Evolutionary conservation across 1,284 basidiomycete genomes (phyloP).

Genomic region (Gymnopus androsaceus): DNA sequence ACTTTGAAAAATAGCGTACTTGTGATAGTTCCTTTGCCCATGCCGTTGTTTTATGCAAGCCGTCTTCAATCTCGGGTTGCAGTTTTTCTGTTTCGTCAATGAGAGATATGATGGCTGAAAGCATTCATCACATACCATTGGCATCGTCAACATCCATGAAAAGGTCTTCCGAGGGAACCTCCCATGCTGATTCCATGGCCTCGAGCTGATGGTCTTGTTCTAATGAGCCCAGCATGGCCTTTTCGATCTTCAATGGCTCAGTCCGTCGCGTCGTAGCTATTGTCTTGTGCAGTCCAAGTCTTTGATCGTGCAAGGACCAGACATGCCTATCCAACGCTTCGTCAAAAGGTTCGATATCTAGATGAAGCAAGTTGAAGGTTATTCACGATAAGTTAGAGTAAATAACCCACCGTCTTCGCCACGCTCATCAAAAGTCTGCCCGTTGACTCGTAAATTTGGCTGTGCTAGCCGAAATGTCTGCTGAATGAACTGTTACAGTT

Average conservation of each 20-base stretch:
- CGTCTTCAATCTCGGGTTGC: neutral
- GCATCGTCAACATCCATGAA: neutral
- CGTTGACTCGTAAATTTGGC: conserved; percentile 10
- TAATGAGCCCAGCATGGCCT: neutral
- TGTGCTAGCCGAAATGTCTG: conserved; percentile 7
- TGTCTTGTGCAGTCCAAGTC: conserved; percentile 10
- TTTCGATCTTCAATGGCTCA: conserved; percentile 4
- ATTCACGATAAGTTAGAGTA: neutral
- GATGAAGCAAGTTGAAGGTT: neutral
- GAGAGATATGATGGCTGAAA: neutral
- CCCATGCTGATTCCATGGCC: neutral
- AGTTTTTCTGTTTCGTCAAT: neutral
- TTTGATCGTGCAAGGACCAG: conserved; percentile 11
- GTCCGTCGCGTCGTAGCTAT: conserved; percentile 2
- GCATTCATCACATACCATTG: neutral
- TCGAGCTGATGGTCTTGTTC: conserved; percentile 8
- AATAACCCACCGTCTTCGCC: neutral
- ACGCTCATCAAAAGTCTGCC: conserved; percentile 6
- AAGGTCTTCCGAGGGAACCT: neutral
- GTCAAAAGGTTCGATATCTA: conserved; percentile 10
- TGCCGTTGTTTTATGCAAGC: neutral
- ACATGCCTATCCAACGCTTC: conserved; percentile 10
- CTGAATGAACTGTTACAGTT: neutral
- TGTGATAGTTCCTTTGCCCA: conserved; percentile 9
- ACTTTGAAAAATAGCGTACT: neutral